Evolutionary conservation across 2,329 filamentous ascomycete genomes (phyloP).

Genomic region (Exophiala dermatitidis): DNA sequence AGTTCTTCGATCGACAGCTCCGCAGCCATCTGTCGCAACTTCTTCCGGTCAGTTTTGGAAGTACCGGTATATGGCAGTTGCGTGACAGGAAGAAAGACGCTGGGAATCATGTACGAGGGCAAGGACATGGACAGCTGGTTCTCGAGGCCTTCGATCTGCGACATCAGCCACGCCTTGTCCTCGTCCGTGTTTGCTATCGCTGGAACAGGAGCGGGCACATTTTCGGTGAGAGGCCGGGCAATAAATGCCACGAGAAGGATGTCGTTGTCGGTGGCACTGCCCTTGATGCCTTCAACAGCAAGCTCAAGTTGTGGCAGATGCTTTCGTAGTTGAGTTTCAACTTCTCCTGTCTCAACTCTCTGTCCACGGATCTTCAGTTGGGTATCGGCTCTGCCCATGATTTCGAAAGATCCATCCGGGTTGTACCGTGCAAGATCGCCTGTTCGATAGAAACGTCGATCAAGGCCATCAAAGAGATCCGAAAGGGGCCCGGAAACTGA

Average conservation of each 20-base stretch:
- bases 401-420: not conserved
- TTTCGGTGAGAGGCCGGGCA: not conserved
- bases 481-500: not conserved
- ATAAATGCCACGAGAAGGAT: not conserved
- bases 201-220: not conserved
- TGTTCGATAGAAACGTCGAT: not conserved
- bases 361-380: not conserved
- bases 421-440: not conserved
- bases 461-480: not conserved
- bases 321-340: not conserved
- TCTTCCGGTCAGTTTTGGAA: not conserved
- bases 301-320: not conserved
- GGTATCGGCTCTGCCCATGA: not conserved
- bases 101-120: not conserved
- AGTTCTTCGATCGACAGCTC: not conserved
- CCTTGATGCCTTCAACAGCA: not conserved
- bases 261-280: not conserved
- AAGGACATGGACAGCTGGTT: not conserved
- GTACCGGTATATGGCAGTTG: not conserved
- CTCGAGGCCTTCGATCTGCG: not conserved
- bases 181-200: not conserved
- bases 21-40: not conserved
- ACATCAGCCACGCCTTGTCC: not conserved
- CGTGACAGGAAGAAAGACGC: not conserved
- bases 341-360: not conserved